Conservation (phyloP, 352 stramenopile genomes). For the Pythium coloratum region DNA sequence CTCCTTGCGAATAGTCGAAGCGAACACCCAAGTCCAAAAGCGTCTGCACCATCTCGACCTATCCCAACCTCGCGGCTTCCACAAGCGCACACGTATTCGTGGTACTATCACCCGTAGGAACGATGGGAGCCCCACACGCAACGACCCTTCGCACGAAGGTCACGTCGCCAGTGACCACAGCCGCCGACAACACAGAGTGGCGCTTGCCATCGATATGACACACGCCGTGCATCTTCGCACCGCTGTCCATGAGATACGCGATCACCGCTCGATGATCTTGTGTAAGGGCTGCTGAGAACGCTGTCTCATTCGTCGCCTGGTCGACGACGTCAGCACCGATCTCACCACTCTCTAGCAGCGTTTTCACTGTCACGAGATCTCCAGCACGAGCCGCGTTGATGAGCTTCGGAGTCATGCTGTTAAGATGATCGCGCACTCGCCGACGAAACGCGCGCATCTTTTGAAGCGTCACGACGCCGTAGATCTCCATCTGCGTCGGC, state of each 20-base stretch:
- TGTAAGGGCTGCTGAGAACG: neutral
- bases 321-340: neutral
- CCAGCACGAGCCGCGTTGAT: neutral
- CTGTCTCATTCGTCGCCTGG: neutral
- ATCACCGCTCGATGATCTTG: neutral
- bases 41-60: neutral
- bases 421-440: neutral
- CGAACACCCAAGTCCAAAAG: neutral
- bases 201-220: neutral
- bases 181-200: neutral
- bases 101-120: neutral
- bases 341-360: neutral
- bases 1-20: too few species aligned
- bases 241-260: neutral
- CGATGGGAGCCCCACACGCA: neutral
- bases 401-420: neutral
- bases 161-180: neutral
- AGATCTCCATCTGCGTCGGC: neutral
- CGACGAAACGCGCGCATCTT: neutral
- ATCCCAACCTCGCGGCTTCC: neutral
- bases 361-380: neutral
- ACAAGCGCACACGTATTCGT: neutral
- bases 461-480: neutral
- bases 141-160: neutral
- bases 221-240: neutral